Evolutionary conservation across 108 stramenopile genomes (phyloP).

Genomic region (Skeletonema potamos): DNA sequence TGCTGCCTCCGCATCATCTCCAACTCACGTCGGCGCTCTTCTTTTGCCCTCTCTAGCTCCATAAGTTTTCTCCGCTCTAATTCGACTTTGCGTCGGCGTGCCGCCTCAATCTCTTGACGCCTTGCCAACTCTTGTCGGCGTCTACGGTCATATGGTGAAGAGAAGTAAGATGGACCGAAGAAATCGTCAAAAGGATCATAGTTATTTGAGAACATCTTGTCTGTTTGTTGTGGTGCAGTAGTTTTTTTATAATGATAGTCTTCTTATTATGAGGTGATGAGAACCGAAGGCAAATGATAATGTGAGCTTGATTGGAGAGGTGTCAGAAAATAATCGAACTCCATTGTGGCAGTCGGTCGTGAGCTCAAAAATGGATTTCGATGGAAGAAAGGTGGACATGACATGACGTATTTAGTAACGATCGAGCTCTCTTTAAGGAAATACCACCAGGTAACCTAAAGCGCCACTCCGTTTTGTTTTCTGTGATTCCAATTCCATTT

Average conservation of each 20-base stretch:
- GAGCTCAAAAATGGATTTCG: not conserved
- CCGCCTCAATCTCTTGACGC: not conserved
- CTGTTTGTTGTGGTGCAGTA: not conserved
- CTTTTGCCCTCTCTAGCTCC: not conserved
- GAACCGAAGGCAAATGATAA: not conserved
- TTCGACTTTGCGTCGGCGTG: not conserved
- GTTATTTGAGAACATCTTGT: not conserved
- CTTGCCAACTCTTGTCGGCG: slow-evolving; percentile 6
- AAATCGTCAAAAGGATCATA: not conserved
- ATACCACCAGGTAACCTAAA: too few relatives aligned
- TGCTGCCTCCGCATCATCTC: slow-evolving; percentile 2
- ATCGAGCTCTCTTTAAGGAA: too few relatives aligned
- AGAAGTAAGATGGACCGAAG: not conserved
- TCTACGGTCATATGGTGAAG: not conserved
- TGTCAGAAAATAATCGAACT: not conserved
- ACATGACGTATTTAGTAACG: not conserved
- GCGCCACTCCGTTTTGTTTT: too few relatives aligned
- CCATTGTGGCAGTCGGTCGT: not conserved
- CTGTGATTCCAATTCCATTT: not conserved
- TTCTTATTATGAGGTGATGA: not conserved
- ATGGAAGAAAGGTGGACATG: not conserved
- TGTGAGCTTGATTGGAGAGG: not conserved
- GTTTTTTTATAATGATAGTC: not conserved
- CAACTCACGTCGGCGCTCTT: not conserved
- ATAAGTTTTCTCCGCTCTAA: not conserved